Evolutionary conservation across 371 early-diverging fungal genomes (phyloP).

Genomic region (Rhizopus arrhizus): DNA sequence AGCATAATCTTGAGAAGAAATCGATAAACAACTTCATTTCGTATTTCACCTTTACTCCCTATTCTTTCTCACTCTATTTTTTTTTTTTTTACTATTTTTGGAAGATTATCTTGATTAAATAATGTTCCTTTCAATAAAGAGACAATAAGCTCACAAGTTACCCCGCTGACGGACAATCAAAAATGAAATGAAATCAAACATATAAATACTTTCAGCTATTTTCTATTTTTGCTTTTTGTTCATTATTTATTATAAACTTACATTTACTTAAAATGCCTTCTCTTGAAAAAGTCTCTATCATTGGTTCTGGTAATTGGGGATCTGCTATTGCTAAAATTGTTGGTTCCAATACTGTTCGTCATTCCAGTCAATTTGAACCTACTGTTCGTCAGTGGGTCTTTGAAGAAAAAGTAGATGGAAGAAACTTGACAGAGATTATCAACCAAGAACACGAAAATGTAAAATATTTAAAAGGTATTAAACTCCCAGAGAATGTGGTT

Average conservation of each 20-base stretch:
- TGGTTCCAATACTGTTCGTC: slow-evolving; percentile 77
- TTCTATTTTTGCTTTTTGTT: background rate
- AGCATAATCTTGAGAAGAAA: background rate
- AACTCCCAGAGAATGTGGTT: slow-evolving; percentile 86
- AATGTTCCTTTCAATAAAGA: too few species aligned
- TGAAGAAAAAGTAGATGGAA: slow-evolving; percentile 84
- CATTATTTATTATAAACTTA: too few species aligned
- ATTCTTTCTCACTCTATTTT: background rate
- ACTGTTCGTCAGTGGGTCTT: slow-evolving; percentile 96
- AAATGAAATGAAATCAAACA: too few species aligned
- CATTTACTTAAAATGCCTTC: slow-evolving; percentile 5
- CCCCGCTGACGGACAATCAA: too few species aligned
- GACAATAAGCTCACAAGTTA: too few species aligned
- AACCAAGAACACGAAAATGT: slow-evolving; percentile 94
- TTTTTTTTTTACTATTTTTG: too few species aligned
- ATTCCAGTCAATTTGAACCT: slow-evolving; percentile 70
- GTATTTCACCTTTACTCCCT: background rate
- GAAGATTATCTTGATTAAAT: too few species aligned
- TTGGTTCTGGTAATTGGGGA: slow-evolving; percentile 98
- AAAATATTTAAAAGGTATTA: slow-evolving; percentile 90
- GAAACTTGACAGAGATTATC: slow-evolving; percentile 94
- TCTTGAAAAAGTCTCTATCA: slow-evolving; percentile 81
- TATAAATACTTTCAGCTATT: background rate
- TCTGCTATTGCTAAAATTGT: slow-evolving; percentile 94
- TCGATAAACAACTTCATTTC: background rate